A percentile compares a stretch with the other conserved stretches of the same genome.
Conservation (phyloP, 495 filamentous ascomycete species). For the Hypoxylon rickii region DNA sequence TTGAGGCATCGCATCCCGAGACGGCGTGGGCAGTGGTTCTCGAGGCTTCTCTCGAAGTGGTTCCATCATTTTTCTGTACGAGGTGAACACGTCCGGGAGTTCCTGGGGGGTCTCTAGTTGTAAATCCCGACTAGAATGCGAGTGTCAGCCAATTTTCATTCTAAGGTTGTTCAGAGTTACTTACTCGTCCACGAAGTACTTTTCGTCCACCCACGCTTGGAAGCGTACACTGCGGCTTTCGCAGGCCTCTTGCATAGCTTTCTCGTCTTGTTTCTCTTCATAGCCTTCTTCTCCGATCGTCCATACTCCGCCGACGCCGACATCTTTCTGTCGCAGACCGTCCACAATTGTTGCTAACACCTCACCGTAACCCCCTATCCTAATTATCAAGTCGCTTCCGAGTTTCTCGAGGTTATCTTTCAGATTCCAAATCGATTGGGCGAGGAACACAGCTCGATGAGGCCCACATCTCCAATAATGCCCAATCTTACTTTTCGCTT, state of each 20-base stretch:
- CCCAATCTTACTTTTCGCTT: constrained; percentile 59
- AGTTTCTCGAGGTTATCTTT: constrained; percentile 59
- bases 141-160: not conserved
- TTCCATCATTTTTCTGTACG: constrained; percentile 67
- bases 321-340: constrained; percentile 43
- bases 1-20: constrained; percentile 53
- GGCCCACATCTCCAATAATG: constrained; percentile 70
- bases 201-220: constrained; percentile 68
- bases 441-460: constrained; percentile 68
- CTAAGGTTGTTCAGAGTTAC: constrained; percentile 30
- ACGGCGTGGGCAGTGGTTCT: constrained; percentile 48
- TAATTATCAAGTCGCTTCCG: constrained; percentile 62
- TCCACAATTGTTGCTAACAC: constrained; percentile 58
- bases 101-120: constrained; percentile 52
- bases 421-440: constrained; percentile 69
- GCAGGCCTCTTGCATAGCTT: constrained; percentile 53
- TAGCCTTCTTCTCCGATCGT: constrained; percentile 67
- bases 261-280: constrained; percentile 68
- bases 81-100: constrained; percentile 70
- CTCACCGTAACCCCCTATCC: constrained; percentile 62
- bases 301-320: constrained; percentile 65
- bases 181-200: constrained; percentile 75
- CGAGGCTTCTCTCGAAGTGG: constrained; percentile 65
- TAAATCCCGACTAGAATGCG: constrained; percentile 57
- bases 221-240: constrained; percentile 55